These are phyloP conservation scores for Endothia cerciana DNA, from an alignment of 2,329 filamentous ascomycete species.

Conservation along the genomic window DNA sequence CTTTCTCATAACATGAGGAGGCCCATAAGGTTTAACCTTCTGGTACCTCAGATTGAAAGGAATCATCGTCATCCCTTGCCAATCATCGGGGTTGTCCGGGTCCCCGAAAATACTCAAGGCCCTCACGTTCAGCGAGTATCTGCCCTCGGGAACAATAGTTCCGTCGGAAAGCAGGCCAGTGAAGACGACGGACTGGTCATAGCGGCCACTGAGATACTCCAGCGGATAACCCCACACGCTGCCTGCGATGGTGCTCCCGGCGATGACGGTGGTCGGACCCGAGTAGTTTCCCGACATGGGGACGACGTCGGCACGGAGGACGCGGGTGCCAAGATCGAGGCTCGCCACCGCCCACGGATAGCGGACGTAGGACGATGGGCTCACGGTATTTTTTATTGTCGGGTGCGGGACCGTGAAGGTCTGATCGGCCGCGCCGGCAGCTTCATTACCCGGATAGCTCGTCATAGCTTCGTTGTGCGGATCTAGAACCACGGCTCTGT, in stretches of 20 bases:
- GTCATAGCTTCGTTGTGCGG: slow-evolving; percentile 22
- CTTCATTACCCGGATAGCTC: slow-evolving; percentile 18
- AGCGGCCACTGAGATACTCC: slow-evolving; percentile 21
- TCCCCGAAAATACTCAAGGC: slow-evolving; percentile 36
- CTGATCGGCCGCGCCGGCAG: slow-evolving; percentile 28
- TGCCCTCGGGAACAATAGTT: slow-evolving; percentile 32
- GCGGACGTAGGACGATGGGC: not conserved
- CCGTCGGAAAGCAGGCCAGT: slow-evolving; percentile 33
- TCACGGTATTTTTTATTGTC: slow-evolving; percentile 5
- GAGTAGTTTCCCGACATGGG: slow-evolving; percentile 25
- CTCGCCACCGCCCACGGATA: slow-evolving; percentile 24
- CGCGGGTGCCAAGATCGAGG: slow-evolving; percentile 30
- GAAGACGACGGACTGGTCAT: slow-evolving; percentile 28
- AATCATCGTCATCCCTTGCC: slow-evolving; percentile 23
- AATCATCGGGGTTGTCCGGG: slow-evolving; percentile 32
- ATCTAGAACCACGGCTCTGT: slow-evolving; percentile 29
- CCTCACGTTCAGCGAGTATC: slow-evolving; percentile 33
- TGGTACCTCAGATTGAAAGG: slow-evolving; percentile 19
- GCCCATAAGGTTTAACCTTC: not conserved
- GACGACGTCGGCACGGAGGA: slow-evolving; percentile 34
- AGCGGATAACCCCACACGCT: slow-evolving; percentile 31
- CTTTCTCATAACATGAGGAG: not conserved
- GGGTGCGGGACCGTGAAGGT: slow-evolving; percentile 35
- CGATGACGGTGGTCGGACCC: slow-evolving; percentile 27
- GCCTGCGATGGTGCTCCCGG: slow-evolving; percentile 33